A percentile compares a stretch with the other conserved stretches of the same genome.
phyloP scores from a whole-genome alignment of 169 alveolate genomes.

The Gregarina niphandrodes region DNA sequence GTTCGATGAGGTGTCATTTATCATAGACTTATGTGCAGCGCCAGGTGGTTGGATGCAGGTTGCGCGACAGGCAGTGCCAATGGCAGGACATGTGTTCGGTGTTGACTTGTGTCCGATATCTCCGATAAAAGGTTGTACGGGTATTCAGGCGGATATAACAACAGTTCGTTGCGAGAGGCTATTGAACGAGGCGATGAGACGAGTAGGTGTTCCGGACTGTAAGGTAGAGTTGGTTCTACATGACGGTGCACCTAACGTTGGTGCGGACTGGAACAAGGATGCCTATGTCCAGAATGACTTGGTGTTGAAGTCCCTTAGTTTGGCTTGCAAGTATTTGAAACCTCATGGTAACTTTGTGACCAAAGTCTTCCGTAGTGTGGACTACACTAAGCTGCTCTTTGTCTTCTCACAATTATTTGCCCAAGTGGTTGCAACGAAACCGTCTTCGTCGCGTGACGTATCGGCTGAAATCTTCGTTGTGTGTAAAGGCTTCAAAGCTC shows the following conservation, averaged over 20 bases:
- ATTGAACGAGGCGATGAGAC: slow-evolving; percentile 15
- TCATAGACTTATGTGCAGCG: slow-evolving; percentile 96
- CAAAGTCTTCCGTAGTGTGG: slow-evolving; percentile 73
- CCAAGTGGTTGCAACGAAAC: slow-evolving; percentile 88
- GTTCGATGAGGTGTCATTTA: slow-evolving; percentile 37
- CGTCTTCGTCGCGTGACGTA: slow-evolving; percentile 79
- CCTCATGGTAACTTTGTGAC: slow-evolving; percentile 57
- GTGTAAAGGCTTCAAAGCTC: slow-evolving; percentile 74
- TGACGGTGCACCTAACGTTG: slow-evolving; percentile 99
- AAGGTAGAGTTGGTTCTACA: slow-evolving; percentile 89
- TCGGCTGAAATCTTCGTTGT: slow-evolving; percentile 93
- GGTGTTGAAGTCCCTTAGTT: slow-evolving; percentile 64
- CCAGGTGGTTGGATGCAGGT: slow-evolving; percentile 98
- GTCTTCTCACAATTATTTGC: slow-evolving; percentile 77
- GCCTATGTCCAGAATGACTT: slow-evolving; percentile 85
- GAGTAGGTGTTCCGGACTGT: slow-evolving; percentile 31
- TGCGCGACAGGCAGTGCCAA: slow-evolving; percentile 70
- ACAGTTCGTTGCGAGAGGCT: slow-evolving; percentile 33
- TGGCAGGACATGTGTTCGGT: slow-evolving; percentile 72
- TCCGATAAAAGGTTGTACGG: slow-evolving; percentile 70
- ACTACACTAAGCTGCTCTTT: slow-evolving; percentile 82
- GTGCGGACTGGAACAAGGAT: slow-evolving; percentile 89
- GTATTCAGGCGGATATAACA: slow-evolving; percentile 80
- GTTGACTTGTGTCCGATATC: slow-evolving; percentile 88
- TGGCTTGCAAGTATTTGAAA: slow-evolving; percentile 62